Evolutionary conservation across 2,329 filamentous ascomycete species (phyloP), one percentile per base, ranked within the genome.

Genomic region (Fonsecaea pedrosoi): DNA sequence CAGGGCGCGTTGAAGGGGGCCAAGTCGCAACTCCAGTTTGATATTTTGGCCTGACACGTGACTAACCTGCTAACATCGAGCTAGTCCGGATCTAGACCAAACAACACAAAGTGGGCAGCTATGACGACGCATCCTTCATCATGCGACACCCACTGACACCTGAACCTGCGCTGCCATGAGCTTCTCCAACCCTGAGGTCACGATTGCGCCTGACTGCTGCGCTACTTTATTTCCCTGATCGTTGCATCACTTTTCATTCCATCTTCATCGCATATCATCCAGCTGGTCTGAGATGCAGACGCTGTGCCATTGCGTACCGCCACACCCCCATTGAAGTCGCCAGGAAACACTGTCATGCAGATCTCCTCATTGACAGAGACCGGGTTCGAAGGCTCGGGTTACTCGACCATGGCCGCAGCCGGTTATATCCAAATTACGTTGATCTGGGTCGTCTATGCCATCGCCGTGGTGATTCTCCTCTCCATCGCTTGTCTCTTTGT

Each of bases 361-460:
- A 53, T 62, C 54, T 58, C 56, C 18, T 59, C 64, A 25, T 42
- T 30, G 37, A 54, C 57, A 12, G 10, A n/a, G 50, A 40, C 38
- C 13, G 59, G 18, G 45, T 21, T 54, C 40, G 38, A 32, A 42
- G 66, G 62, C 15, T 57, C 62, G n/a, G 40, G 21, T 48, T 56
- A 62, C 48, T 65, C 69, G 30, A 71, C 65, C 70, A 89, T 89
- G 87, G 85, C 86, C n/a, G 65, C 69, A 15, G 72, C 72, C 38
- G 72, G 72, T 53, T 73, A 95, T 77, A 87, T 97, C 69, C 93
- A 96, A 78, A 91, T 90, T 63, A 92, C 91, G 75, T 85, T 98
- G 72, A 98, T 98, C 79, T 99, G 95, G 95, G 89, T 95, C 69
- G 88, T 94, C 62, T 99, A 98, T 78, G 92, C 90, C 68, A 86